Base-by-base conservation (phyloP, 202 grass and related monocot genomes). In the Panicum virgatum region DNA sequence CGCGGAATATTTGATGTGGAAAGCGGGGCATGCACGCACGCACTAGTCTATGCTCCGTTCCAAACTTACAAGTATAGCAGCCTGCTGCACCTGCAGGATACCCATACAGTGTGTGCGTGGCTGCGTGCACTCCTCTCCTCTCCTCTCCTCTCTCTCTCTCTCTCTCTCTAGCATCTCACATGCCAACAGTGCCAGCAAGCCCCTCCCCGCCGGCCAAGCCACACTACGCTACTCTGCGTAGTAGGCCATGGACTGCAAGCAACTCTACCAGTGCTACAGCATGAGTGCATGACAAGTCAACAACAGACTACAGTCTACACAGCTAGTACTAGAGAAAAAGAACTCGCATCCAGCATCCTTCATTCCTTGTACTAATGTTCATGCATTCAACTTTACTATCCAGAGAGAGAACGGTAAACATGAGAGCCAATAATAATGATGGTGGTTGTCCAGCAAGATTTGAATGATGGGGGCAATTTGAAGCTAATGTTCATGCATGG, bases 1-100 rank as follows among this genome's bases (percentile, higher is more conserved):
- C 77, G 14, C 37, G 36, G 88, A 90, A 90, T 86, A 90, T 90
- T 86, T 90, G 44, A 86, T 50, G 84, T 36, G 78, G 45, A 81
- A 81, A 85, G 70, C 42, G 26, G 8, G 12, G 75, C 50, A 25
- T 18, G 20, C 9, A 30, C 1, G 25, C 61, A 20, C 9, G 27
- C 34, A 43, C 32, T 71, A 38, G 58, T 39, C 74, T n/a, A 78
- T 78, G 77, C 82, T 46, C 72, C 62, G 58, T 73, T 86, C 88
- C 78, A 89, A 86, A 78, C 73, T 78, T 82, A 6, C 78, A 85
- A 82, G 5, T 72, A n/a, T n/a, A n/a, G n/a, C n/a, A n/a, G n/a
- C n/a, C 82, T 58, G 36, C 68, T 11, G 23, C 3, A 46, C 12
- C 44, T 14, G 12, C 11, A 46, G 12, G 44, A 46, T 46, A 42